Percentiles rank a stretch among this genome's conserved stretches.
phyloP scores from a whole-genome alignment of 805 yeast genomes.

The Saccharomycopsis lassenensis region DNA sequence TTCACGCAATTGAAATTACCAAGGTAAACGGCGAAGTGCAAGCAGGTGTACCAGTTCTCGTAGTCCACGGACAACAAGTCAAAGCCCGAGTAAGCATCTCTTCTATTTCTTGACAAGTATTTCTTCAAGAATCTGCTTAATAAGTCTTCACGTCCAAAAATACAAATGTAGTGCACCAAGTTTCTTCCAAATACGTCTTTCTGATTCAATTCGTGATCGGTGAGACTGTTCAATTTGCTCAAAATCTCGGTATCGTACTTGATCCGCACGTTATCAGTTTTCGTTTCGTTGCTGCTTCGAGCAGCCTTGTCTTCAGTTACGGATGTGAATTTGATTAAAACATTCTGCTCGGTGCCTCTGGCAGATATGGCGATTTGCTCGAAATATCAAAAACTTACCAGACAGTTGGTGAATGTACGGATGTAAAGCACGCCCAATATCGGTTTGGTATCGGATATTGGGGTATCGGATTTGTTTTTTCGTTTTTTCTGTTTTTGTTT shows the following conservation, averaged over 20 bases:
- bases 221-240: conserved; percentile 4
- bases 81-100: conserved; percentile 17
- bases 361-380: too few relatives aligned
- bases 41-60: conserved; percentile 75
- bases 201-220: conserved; percentile 26
- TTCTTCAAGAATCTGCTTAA: conserved; percentile 37
- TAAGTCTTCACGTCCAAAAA: conserved; percentile 37
- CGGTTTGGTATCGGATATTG: too few relatives aligned
- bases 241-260: conserved; percentile 2
- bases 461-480: too few relatives aligned
- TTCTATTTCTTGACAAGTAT: conserved; percentile 16
- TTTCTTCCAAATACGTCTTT: conserved; percentile 68
- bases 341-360: too few relatives aligned
- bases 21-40: conserved; percentile 57
- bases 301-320: too few relatives aligned
- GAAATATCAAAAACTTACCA: too few relatives aligned
- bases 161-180: conserved; percentile 44
- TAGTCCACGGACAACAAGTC: conserved; percentile 42
- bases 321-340: too few relatives aligned
- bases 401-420: too few relatives aligned
- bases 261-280: too few relatives aligned
- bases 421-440: too few relatives aligned
- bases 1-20: conserved; percentile 48
- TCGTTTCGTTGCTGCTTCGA: too few relatives aligned
- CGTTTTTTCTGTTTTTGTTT: too few relatives aligned